Evolutionary conservation across 1,284 basidiomycete species (phyloP), one percentile per base, ranked within the genome.

Genomic region (Grifola frondosa): DNA sequence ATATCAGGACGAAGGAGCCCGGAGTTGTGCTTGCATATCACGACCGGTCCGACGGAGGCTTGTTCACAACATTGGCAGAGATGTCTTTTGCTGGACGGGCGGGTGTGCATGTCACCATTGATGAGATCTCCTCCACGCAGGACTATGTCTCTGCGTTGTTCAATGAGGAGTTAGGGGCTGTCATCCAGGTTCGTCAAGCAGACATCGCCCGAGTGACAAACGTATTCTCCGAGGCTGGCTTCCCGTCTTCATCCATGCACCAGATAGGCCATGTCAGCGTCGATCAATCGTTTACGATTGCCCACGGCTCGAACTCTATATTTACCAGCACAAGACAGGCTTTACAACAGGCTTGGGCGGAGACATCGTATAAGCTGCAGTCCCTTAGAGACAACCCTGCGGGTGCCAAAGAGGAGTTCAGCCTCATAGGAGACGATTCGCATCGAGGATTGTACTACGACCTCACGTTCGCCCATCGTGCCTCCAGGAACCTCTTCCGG

Each of bases 31-130:
- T 98, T 29, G 95, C 97, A 0, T 99, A 99, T 65, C 97, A 99
- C 65, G 97, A 99, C 67, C 84, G 96, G 16, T 98, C 96, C 0
- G 97, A 99, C 59, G 97, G 97, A 43, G 97, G 96, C 33, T 70
- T 99, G 25, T 88, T 99, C 64, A 87, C 91, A 0, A 89, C 95
- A 4, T 63, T 97, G 23, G 85, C 76, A n/a, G 97, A 99, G 69
- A 99, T 99, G 97, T 80, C 83, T 32, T 98, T 99, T 59, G 94
- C 96, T 6, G 95, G 93, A 19, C 81, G 87, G 40, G 77, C 82
- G 9, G 97, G 97, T 23, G 77, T 84, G 22, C 73, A 84, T 42
- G 63, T 95, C 42, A 75, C 75, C 39, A 67, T 95, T 20, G 82
- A 89, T 56, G 63, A 74, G 4, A 59, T 89, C n/a, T 62, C 67